Evolutionary conservation across 2,329 filamentous ascomycete species (phyloP).

Genomic region (Fusarium udum): DNA sequence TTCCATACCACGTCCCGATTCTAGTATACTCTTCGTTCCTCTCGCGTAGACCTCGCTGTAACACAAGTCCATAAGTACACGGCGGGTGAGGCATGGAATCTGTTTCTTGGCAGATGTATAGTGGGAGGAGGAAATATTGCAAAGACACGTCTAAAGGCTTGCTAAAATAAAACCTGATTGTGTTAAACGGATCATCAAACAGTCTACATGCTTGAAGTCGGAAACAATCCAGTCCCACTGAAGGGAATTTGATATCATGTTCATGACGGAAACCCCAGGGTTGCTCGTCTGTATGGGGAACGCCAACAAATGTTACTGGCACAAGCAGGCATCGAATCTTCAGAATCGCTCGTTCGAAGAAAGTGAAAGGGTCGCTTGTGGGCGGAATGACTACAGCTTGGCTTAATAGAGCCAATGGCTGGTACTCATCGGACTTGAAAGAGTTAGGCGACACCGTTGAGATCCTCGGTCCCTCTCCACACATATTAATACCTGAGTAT

Average conservation of each 20-base stretch:
- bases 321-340: background rate
- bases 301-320: background rate
- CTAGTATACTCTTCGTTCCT: too few species aligned
- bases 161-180: too few species aligned
- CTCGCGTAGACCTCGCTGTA: too few species aligned
- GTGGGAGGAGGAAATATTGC: background rate
- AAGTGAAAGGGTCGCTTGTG: background rate
- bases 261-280: background rate
- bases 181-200: too few species aligned
- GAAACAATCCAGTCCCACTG: background rate
- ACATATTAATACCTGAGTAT: accelerated
- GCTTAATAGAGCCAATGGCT: background rate
- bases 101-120: too few species aligned
- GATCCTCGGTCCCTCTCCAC: accelerated
- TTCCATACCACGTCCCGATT: too few species aligned
- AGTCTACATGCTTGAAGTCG: accelerated
- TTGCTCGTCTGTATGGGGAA: accelerated
- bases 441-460: accelerated
- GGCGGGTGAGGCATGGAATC: too few species aligned
- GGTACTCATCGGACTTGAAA: background rate
- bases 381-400: background rate
- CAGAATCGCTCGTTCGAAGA: background rate
- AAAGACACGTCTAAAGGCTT: too few species aligned
- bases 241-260: accelerated
- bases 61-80: background rate